Conservation (phyloP, 768 basidiomycete genomes). For the Leccinum boreale region DNA sequence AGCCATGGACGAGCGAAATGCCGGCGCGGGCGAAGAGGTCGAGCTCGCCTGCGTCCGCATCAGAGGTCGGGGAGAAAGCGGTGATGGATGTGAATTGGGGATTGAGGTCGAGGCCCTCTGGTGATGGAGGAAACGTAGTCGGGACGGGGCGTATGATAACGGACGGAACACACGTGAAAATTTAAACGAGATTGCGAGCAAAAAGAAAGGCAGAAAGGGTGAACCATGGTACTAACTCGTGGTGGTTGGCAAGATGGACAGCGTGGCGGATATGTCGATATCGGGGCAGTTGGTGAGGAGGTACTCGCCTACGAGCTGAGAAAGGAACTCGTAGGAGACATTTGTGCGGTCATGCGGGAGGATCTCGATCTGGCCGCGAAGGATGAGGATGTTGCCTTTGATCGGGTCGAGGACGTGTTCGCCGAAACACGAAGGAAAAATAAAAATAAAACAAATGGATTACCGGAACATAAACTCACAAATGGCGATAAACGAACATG, state of each 20-base stretch:
- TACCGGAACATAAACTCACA: conserved; percentile 40
- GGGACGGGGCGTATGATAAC: too few relatives aligned
- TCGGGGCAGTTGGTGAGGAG: conserved; percentile 55
- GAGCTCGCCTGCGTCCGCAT: conserved; percentile 67
- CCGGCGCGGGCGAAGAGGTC: conserved; percentile 81
- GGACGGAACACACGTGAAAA: background rate
- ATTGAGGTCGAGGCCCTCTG: conserved; percentile 89
- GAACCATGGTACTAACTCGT: conserved; percentile 53
- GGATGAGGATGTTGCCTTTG: conserved; percentile 81
- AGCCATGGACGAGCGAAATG: conserved; percentile 84
- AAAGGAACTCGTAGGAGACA: conserved; percentile 83
- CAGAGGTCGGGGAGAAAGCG: conserved; percentile 55
- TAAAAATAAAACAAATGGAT: background rate
- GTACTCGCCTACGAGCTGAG: conserved; percentile 80
- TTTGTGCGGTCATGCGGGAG: conserved; percentile 59
- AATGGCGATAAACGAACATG: conserved; percentile 89
- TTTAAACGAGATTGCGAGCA: background rate
- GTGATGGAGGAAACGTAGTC: background rate
- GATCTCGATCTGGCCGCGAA: conserved; percentile 79
- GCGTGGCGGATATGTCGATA: conserved; percentile 32
- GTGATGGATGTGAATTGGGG: conserved; percentile 72
- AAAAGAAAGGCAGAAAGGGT: background rate
- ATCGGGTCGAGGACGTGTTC: too few relatives aligned
- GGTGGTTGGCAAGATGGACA: conserved; percentile 51
- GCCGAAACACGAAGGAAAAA: background rate